Evolutionary conservation across 345 rosid species (phyloP), one percentile per base, ranked within the genome.

Genomic region (Gynandropsis gynandra): DNA sequence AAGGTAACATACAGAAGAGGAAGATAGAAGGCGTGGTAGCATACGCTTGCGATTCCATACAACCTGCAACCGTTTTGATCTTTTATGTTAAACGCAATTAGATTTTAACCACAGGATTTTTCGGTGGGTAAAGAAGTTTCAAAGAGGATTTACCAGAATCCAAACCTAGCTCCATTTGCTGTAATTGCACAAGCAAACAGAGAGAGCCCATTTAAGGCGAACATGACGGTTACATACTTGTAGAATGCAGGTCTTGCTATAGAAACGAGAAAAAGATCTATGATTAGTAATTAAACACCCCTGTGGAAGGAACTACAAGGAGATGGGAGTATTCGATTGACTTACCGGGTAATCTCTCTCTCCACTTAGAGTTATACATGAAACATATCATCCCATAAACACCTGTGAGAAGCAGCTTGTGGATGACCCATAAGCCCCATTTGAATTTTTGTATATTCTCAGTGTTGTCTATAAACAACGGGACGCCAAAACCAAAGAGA

Each of bases 211-310:
- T 89, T 81, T 66, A 86, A 62, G 59, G 63, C 54, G 35, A 78
- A 75, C 96, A 86, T 86, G 68, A 75, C 52, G 29, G 58, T 70
- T 29, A 80, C 65, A 60, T 89, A 87, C 59, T 74, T 83, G 83
- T 83, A 80, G 67, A 83, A 89, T 24, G 89, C 85, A 47, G 98
- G 96, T 65, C 96, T 75, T 53, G 95, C 97, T 89, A 81, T 64
- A 47, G n/a, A 43, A 56, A 55, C 41, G 55, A 58, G 32, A 24
- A 47, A 37, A 68, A 53, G 50, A 40, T 1, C n/a, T 10, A 21
- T 42, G 16, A 39, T 64, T 39, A 72, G 19, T 27, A 42, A 36
- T 10, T 9, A 11, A 41, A 48, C 33, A 27, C 27, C 18, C 32
- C 44, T 29, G 39, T 47, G 50, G n/a, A 33, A 0, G 17, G n/a